Conservation (phyloP, 805 yeast genomes). For the Debaryomyces prosopidis region DNA sequence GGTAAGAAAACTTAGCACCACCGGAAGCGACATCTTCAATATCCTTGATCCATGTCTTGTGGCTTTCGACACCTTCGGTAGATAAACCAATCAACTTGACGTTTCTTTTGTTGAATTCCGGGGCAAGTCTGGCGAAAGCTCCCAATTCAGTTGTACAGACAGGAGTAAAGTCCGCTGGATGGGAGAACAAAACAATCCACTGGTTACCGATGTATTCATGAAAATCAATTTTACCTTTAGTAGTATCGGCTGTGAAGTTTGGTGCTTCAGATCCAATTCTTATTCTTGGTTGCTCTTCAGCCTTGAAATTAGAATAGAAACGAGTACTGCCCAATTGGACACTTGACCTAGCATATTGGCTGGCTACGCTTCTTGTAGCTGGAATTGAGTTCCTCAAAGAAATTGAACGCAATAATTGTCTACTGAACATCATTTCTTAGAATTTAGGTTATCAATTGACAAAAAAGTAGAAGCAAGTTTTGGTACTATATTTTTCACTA, state of each 20-base stretch:
- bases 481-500: not conserved
- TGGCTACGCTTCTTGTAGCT: not conserved
- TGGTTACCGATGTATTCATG: slow-evolving; percentile 60
- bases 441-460: not conserved
- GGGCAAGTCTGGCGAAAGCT: slow-evolving; percentile 70
- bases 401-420: slow-evolving; percentile 18
- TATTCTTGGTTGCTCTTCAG: slow-evolving; percentile 43
- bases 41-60: slow-evolving; percentile 69
- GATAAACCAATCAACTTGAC: slow-evolving; percentile 70
- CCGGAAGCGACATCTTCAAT: slow-evolving; percentile 60
- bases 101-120: slow-evolving; percentile 64
- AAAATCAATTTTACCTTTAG: slow-evolving; percentile 62
- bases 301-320: slow-evolving; percentile 25
- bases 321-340: not conserved
- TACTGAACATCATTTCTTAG: slow-evolving; percentile 15
- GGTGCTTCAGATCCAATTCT: slow-evolving; percentile 68
- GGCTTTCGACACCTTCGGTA: slow-evolving; percentile 62
- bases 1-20: slow-evolving; percentile 59
- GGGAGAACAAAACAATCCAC: slow-evolving; percentile 71
- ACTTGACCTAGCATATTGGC: not conserved
- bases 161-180: slow-evolving; percentile 79
- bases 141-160: slow-evolving; percentile 80
- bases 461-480: not conserved
- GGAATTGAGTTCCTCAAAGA: slow-evolving; percentile 3
- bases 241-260: slow-evolving; percentile 62